These are phyloP conservation scores for Phyllosticta citrichinensis DNA, from an alignment of 2,329 filamentous ascomycete genomes.

Conservation along the genomic window DNA sequence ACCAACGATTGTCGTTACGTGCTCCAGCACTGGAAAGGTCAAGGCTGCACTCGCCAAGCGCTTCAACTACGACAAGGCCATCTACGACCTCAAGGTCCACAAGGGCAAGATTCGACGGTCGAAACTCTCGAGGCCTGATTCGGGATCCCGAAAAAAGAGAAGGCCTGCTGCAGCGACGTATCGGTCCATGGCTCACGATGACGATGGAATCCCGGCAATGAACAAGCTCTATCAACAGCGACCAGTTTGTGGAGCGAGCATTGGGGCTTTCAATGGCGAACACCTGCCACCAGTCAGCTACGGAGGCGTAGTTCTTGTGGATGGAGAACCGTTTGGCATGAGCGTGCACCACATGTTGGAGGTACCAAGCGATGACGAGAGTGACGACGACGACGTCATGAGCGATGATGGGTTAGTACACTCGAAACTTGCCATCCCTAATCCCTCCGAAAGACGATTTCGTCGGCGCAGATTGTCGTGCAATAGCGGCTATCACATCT, in stretches of 20 bases:
- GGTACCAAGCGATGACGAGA: slow-evolving; percentile 44
- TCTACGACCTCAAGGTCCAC: slow-evolving; percentile 61
- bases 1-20: slow-evolving; percentile 68
- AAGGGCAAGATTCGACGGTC: slow-evolving; percentile 58
- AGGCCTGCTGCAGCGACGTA: slow-evolving; percentile 21
- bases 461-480: not conserved
- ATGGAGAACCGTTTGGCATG: slow-evolving; percentile 81
- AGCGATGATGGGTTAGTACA: slow-evolving; percentile 7
- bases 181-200: slow-evolving; percentile 31
- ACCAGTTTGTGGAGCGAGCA: slow-evolving; percentile 80
- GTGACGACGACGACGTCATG: slow-evolving; percentile 27
- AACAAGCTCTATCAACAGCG: slow-evolving; percentile 71
- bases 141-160: slow-evolving; percentile 18
- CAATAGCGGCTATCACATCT: not conserved
- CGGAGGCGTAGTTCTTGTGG: slow-evolving; percentile 76
- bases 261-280: slow-evolving; percentile 78
- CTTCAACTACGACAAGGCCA: slow-evolving; percentile 55
- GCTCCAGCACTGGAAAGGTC: slow-evolving; percentile 63
- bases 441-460: not conserved
- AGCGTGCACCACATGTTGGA: slow-evolving; percentile 96
- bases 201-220: slow-evolving; percentile 33
- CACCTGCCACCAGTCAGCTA: slow-evolving; percentile 88
- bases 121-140: slow-evolving; percentile 32
- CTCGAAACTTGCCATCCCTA: not conserved
- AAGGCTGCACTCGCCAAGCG: slow-evolving; percentile 61